phyloP scores from a whole-genome alignment of 495 filamentous ascomycete genomes.

The Neurospora sp. region DNA sequence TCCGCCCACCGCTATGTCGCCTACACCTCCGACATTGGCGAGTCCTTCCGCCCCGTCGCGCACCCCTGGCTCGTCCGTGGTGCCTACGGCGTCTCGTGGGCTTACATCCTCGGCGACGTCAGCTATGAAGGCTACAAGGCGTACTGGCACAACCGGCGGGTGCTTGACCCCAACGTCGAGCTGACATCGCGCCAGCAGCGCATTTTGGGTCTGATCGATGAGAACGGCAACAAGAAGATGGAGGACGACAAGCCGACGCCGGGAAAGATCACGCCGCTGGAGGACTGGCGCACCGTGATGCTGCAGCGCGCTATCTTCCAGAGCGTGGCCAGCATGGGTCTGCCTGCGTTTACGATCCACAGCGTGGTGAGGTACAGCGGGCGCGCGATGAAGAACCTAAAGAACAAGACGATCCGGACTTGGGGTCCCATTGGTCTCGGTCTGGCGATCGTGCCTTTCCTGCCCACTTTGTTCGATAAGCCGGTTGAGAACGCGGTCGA shows the following conservation, averaged over 20 bases:
- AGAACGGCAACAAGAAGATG: conserved; percentile 5
- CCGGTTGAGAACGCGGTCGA: conserved; percentile 87
- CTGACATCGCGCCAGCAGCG: conserved; percentile 31
- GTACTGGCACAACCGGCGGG: conserved; percentile 68
- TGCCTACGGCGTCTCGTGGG: conserved; percentile 89
- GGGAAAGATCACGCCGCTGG: conserved; percentile 59
- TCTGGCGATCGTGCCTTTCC: conserved; percentile 73
- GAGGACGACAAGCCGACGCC: conserved; percentile 11
- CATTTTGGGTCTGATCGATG: conserved; percentile 22
- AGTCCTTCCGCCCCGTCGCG: conserved; percentile 89
- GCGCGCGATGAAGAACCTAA: conserved; percentile 63
- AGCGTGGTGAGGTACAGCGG: conserved; percentile 82
- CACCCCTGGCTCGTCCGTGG: conserved; percentile 70
- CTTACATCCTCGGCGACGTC: conserved; percentile 85
- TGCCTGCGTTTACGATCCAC: conserved; percentile 94
- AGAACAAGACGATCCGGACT: conserved; percentile 63
- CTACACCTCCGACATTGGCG: conserved; percentile 94
- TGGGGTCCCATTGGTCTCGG: conserved; percentile 91
- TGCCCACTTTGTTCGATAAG: conserved; percentile 86
- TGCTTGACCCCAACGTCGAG: conserved; percentile 38
- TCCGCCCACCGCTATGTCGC: conserved; percentile 93
- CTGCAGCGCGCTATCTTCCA: conserved; percentile 85
- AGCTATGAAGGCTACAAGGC: conserved; percentile 92
- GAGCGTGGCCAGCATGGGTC: conserved; percentile 79
- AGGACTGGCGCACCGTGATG: conserved; percentile 90